Percentiles rank a stretch among this genome's conserved stretches.
Evolutionary conservation across 208 protist species (phyloP).

Genomic region (Crithidia brevicula): DNA sequence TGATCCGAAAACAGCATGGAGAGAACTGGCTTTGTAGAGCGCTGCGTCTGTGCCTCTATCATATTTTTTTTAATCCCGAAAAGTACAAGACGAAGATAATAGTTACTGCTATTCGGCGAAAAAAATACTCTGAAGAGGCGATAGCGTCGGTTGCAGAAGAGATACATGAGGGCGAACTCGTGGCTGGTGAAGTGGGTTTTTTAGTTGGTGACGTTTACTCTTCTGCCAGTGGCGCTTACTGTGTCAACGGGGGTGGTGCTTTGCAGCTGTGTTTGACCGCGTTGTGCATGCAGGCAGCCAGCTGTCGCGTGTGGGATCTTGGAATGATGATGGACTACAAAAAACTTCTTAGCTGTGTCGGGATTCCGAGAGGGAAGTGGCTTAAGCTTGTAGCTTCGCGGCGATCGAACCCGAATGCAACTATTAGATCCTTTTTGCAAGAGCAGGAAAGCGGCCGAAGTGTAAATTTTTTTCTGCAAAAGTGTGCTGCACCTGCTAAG

Average conservation of each 20-base stretch:
- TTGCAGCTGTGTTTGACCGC: conserved; percentile 73
- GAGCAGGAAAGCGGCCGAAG: conserved; percentile 16
- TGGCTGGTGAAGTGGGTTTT: conserved; percentile 80
- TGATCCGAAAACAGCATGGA: conserved; percentile 72
- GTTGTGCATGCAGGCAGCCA: conserved; percentile 44
- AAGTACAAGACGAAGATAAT: conserved; percentile 74
- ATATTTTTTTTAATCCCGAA: conserved; percentile 69
- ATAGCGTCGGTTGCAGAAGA: not conserved
- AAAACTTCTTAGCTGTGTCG: conserved; percentile 20
- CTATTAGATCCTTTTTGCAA: conserved; percentile 18
- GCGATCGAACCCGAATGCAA: conserved; percentile 5
- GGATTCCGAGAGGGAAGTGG: conserved; percentile 25
- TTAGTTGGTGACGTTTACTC: conserved; percentile 87
- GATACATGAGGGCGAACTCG: conserved; percentile 65
- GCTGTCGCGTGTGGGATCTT: conserved; percentile 88
- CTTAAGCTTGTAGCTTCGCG: conserved; percentile 18
- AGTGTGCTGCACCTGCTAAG: not conserved
- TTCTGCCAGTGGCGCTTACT: conserved; percentile 82
- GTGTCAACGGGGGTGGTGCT: conserved; percentile 65
- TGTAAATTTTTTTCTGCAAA: conserved; percentile 29
- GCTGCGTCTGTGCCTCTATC: conserved; percentile 62
- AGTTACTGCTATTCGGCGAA: conserved; percentile 63
- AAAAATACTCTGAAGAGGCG: conserved; percentile 32
- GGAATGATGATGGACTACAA: conserved; percentile 91
- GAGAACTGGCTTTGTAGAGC: conserved; percentile 87